Base-by-base conservation (phyloP, 805 yeast genomes). In the Cyberlindnera nakhonratchasimensis region DNA sequence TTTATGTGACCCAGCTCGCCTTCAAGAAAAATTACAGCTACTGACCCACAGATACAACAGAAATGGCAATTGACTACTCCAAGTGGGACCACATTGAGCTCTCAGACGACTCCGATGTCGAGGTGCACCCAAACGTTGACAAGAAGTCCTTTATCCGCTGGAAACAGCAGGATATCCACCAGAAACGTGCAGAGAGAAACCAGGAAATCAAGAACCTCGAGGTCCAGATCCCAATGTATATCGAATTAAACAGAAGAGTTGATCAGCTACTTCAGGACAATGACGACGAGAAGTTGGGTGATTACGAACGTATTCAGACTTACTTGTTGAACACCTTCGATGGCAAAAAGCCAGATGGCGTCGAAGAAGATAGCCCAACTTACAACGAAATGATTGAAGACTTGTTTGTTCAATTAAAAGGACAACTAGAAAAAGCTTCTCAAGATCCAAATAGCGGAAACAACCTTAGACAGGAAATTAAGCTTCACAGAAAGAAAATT, bases 121-220 rank as follows among this genome's bases (percentile, higher is more conserved):
- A 93, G 58, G 98, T 91, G 13, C 99, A 93, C 61, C 99, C 98
- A 46, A 93, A 93, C 59, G 99, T 93, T 24, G 99, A 93, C 63
- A 93, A 93, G 61, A 70, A 69, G 29, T 90, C 98, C 1, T 91
- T 93, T 53, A 87, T 93, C 55, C 78, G 80, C 46, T 91, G 98
- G 99, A 91, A 88, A 61, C 99, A 93, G 66, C 84, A 96, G 57
- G 96, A 90, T 54, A 93, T 93, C 51, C 99, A 93, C 61, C 96
- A 91, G 59, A 84, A 89, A 65, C 80, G 99, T 48, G 75, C 72
- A 30, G 86, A 86, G 59, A 70, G 95, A 58, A 83, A 84, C 56
- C 75, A 77, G 33, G 90, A 91, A 54, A 85, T 89, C 59, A 78
- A 76, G 48, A 79, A 85, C 24, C 71, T 90, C 37, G 80, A 82